Conservation (phyloP, 2,329 filamentous ascomycete genomes). For the Coniochaeta ligniaria region DNA sequence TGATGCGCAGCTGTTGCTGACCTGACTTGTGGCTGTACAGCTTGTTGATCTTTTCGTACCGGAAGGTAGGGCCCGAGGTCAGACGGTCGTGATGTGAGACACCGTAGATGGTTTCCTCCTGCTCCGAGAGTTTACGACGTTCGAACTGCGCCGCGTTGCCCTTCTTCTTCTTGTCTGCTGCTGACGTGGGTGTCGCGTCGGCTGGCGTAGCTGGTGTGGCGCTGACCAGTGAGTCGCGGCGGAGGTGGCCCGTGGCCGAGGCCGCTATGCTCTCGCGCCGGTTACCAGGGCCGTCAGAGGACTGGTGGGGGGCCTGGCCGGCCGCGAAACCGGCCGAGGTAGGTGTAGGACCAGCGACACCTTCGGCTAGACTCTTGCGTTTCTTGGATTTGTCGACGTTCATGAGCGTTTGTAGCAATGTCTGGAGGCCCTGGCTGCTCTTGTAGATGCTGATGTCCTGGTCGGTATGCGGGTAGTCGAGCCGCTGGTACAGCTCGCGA, state of each 20-base stretch:
- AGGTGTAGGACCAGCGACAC: conserved; percentile 44
- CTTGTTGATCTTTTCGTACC: conserved; percentile 75
- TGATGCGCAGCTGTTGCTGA: conserved; percentile 69
- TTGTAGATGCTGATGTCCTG: conserved; percentile 72
- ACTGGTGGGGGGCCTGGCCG: conserved; percentile 19
- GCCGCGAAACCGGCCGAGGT: conserved; percentile 30
- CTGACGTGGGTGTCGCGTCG: conserved; percentile 17
- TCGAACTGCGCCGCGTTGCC: conserved; percentile 39
- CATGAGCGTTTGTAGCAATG: conserved; percentile 75
- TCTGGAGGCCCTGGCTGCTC: conserved; percentile 70
- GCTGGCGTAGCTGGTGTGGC: conserved; percentile 25
- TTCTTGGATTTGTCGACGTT: conserved; percentile 85
- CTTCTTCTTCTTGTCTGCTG: conserved; percentile 41
- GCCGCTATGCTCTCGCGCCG: conserved; percentile 49
- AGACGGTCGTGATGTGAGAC: conserved; percentile 81
- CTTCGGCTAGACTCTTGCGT: conserved; percentile 61
- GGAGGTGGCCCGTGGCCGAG: conserved; percentile 24
- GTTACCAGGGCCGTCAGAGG: conserved; percentile 24
- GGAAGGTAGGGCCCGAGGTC: conserved; percentile 80
- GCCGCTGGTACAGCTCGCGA: conserved; percentile 74
- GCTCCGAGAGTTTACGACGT: conserved; percentile 63
- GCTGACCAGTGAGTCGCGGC: conserved; percentile 36
- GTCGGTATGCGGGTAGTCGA: conserved; percentile 67
- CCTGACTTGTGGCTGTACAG: conserved; percentile 70
- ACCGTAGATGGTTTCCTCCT: conserved; percentile 75